phyloP scores from a whole-genome alignment of 2,329 filamentous ascomycete genomes.

The Boeremia lycopersici region DNA sequence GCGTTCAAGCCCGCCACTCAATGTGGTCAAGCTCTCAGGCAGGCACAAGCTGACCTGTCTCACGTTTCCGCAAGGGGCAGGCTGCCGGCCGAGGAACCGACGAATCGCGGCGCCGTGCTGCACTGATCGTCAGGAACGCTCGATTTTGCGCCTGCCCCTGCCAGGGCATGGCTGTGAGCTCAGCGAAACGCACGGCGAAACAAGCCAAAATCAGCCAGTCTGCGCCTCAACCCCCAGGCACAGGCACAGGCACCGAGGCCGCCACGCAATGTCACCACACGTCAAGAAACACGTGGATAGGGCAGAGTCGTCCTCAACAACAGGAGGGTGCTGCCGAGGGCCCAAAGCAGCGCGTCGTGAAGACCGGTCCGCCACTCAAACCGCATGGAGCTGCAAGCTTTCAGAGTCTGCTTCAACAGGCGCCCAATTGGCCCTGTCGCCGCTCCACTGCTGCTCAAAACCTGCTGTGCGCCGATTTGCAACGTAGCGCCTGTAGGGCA shows the following conservation, averaged over 20 bases:
- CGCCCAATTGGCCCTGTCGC: slow-evolving; percentile 22
- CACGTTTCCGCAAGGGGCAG: slow-evolving; percentile 34
- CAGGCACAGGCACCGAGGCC: slow-evolving; percentile 4
- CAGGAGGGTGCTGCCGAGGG: neutral
- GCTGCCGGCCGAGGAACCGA: slow-evolving; percentile 20
- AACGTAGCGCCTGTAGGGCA: slow-evolving; percentile 23
- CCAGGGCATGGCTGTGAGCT: slow-evolving; percentile 28
- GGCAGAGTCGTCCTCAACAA: slow-evolving; percentile 8
- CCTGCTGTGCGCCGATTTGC: slow-evolving; percentile 28
- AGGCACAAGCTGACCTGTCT: slow-evolving; percentile 33
- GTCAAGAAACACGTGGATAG: slow-evolving; percentile 22
- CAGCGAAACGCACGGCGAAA: slow-evolving; percentile 28
- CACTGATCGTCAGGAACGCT: slow-evolving; percentile 41
- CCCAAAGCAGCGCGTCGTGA: slow-evolving; percentile 6
- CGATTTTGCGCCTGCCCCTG: slow-evolving; percentile 16
- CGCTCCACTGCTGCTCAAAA: slow-evolving; percentile 25
- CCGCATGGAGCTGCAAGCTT: slow-evolving; percentile 17
- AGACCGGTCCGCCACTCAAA: slow-evolving; percentile 9
- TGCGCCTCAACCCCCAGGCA: slow-evolving; percentile 25
- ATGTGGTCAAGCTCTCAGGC: slow-evolving; percentile 22
- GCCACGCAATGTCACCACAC: neutral
- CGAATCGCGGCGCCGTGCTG: slow-evolving; percentile 29
- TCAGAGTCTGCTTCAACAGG: slow-evolving; percentile 21
- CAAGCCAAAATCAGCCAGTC: slow-evolving; percentile 17
- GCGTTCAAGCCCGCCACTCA: slow-evolving; percentile 21